Evolutionary conservation across 345 rosid species (phyloP).

Genomic region (Brassica carinata): DNA sequence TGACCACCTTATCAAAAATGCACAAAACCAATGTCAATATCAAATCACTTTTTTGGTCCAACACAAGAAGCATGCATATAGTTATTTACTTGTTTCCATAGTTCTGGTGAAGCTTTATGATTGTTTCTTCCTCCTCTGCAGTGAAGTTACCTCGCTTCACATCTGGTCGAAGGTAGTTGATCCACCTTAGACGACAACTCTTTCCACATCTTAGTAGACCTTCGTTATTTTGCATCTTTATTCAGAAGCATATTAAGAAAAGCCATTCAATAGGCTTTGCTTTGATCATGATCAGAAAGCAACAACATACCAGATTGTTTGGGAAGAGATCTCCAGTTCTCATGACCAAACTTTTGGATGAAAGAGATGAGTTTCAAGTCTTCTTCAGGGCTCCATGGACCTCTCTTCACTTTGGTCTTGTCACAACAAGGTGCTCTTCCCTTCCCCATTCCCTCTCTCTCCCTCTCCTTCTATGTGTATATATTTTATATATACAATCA

Average conservation of each 20-base stretch:
- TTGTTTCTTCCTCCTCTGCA: conserved; percentile 66
- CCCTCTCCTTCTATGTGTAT: neutral
- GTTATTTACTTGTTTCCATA: conserved; percentile 73
- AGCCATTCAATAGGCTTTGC: conserved; percentile 7
- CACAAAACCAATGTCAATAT: conserved; percentile 4
- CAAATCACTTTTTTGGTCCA: conserved; percentile 3
- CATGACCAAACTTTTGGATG: conserved; percentile 65
- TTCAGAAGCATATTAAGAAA: neutral
- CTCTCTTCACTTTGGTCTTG: conserved; percentile 87
- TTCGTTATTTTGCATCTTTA: conserved; percentile 25
- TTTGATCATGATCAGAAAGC: conserved; percentile 24
- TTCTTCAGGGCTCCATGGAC: conserved; percentile 96
- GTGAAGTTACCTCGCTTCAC: conserved; percentile 82
- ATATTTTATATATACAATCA: conserved; percentile 10
- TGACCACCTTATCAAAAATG: conserved; percentile 68
- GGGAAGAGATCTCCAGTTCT: conserved; percentile 75
- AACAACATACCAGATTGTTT: conserved; percentile 55
- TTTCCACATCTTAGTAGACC: conserved; percentile 88
- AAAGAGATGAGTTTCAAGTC: conserved; percentile 81
- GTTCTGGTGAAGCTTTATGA: conserved; percentile 58
- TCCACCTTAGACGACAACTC: conserved; percentile 93
- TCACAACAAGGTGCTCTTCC: conserved; percentile 98
- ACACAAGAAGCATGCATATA: neutral
- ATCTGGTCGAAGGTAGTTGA: conserved; percentile 87
- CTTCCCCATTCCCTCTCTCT: conserved; percentile 53